Percentiles rank a stretch among this genome's conserved stretches.
These are phyloP conservation scores for Tephrocybe sp. DNA, from an alignment of 768 basidiomycete genomes.

Conservation along the genomic window DNA sequence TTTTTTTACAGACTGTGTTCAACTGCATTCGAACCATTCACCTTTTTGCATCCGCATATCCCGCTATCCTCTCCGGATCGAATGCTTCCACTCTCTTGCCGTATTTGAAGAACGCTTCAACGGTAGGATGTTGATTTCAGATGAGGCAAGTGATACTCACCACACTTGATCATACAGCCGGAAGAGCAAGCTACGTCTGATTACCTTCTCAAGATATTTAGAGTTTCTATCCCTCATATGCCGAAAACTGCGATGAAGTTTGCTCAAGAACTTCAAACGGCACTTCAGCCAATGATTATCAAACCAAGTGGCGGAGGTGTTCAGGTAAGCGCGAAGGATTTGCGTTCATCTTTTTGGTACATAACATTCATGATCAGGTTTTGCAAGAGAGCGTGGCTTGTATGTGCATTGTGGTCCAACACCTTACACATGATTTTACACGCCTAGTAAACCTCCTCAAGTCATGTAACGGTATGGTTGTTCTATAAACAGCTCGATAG, in stretches of 20 bases:
- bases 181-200: constrained; percentile 87
- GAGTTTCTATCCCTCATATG: constrained; percentile 80
- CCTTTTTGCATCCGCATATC: constrained; percentile 78
- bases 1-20: constrained; percentile 60
- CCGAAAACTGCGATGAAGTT: constrained; percentile 89
- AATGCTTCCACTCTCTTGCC: constrained; percentile 87
- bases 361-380: constrained; percentile 43
- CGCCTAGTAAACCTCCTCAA: constrained; percentile 77
- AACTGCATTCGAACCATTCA: constrained; percentile 86
- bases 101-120: constrained; percentile 80
- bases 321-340: constrained; percentile 40
- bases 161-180: constrained; percentile 38
- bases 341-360: not conserved
- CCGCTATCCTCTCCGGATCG: constrained; percentile 75
- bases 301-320: constrained; percentile 72
- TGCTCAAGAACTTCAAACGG: constrained; percentile 76
- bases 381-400: constrained; percentile 92
- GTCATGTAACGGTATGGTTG: constrained; percentile 69
- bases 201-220: constrained; percentile 86
- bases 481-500: not conserved
- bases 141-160: constrained; percentile 1
- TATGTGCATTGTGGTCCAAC: constrained; percentile 79
- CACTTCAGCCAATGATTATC: constrained; percentile 88
- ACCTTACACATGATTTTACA: constrained; percentile 83
- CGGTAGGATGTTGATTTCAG: constrained; percentile 39